These are phyloP conservation scores for Capronia coronata DNA, from an alignment of 2,329 filamentous ascomycete genomes.

Conservation along the genomic window DNA sequence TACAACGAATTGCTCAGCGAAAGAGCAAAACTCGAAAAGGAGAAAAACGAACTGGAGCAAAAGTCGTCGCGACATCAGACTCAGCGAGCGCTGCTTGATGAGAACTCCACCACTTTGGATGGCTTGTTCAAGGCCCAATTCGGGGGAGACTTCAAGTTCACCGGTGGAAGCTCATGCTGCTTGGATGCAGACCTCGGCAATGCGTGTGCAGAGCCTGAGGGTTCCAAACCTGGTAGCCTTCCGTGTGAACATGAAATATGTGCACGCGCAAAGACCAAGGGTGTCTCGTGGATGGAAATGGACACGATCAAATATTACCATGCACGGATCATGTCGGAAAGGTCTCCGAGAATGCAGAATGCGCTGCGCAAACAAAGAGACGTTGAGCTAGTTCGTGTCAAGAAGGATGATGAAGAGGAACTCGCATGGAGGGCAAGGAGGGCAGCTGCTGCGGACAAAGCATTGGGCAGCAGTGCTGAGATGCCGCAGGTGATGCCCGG, in stretches of 20 bases:
- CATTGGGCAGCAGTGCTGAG: not conserved
- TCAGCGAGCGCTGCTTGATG: slow-evolving; percentile 23
- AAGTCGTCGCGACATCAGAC: slow-evolving; percentile 24
- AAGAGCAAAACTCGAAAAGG: slow-evolving; percentile 26
- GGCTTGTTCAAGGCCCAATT: slow-evolving; percentile 22
- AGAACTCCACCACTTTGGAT: slow-evolving; percentile 21
- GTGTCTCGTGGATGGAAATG: slow-evolving; percentile 26
- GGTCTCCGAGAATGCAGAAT: slow-evolving; percentile 24
- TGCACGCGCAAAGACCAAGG: slow-evolving; percentile 22
- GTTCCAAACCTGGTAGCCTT: not conserved
- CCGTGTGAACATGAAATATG: slow-evolving; percentile 26
- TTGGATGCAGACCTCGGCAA: slow-evolving; percentile 14
- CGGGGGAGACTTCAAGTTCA: slow-evolving; percentile 25
- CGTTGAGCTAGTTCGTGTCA: slow-evolving; percentile 24
- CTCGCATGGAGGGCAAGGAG: slow-evolving; percentile 15
- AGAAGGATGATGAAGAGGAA: slow-evolving; percentile 24
- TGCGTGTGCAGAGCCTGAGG: slow-evolving; percentile 1
- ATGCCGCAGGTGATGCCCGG: not conserved
- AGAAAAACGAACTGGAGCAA: slow-evolving; percentile 25
- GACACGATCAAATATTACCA: slow-evolving; percentile 28
- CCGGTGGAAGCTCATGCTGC: slow-evolving; percentile 19
- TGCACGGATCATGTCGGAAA: slow-evolving; percentile 23
- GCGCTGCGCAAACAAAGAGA: slow-evolving; percentile 28
- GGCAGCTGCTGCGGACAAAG: slow-evolving; percentile 15
- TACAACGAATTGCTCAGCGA: slow-evolving; percentile 26